Conservation (phyloP, 306 rosid genomes). For the Geum urbanum region DNA sequence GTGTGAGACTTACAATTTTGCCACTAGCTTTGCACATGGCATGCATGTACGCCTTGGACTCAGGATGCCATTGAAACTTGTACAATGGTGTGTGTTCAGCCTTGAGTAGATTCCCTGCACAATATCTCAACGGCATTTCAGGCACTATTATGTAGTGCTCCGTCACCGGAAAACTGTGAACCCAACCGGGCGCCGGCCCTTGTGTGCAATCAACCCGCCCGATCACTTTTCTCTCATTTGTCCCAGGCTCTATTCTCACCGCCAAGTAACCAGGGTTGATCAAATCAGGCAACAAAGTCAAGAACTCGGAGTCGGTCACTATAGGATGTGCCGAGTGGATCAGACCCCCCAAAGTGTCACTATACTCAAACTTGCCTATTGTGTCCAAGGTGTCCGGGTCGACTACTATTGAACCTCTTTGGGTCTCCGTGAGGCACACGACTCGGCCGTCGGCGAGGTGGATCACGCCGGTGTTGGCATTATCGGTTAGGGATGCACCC, state of each 20-base stretch:
- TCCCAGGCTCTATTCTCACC: constrained; percentile 68
- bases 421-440: constrained; percentile 88
- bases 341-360: constrained; percentile 72
- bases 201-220: constrained; percentile 66
- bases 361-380: constrained; percentile 60
- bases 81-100: constrained; percentile 88
- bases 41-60: constrained; percentile 66
- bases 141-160: constrained; percentile 73
- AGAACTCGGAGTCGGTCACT: constrained; percentile 67
- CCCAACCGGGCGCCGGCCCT: constrained; percentile 86
- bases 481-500: constrained; percentile 77
- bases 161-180: constrained; percentile 81
- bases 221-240: constrained; percentile 69
- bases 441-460: constrained; percentile 82
- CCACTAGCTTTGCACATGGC: constrained; percentile 84
- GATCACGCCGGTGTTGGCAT: constrained; percentile 84
- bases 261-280: constrained; percentile 69
- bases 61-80: constrained; percentile 88
- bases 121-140: constrained; percentile 83
- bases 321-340: constrained; percentile 92
- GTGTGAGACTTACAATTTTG: constrained; percentile 45
- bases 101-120: constrained; percentile 70
- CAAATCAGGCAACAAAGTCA: constrained; percentile 76
- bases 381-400: constrained; percentile 74
- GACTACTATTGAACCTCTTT: constrained; percentile 74